Conservation (phyloP, 495 filamentous ascomycete genomes). For the Lasiosphaeria ovina region DNA sequence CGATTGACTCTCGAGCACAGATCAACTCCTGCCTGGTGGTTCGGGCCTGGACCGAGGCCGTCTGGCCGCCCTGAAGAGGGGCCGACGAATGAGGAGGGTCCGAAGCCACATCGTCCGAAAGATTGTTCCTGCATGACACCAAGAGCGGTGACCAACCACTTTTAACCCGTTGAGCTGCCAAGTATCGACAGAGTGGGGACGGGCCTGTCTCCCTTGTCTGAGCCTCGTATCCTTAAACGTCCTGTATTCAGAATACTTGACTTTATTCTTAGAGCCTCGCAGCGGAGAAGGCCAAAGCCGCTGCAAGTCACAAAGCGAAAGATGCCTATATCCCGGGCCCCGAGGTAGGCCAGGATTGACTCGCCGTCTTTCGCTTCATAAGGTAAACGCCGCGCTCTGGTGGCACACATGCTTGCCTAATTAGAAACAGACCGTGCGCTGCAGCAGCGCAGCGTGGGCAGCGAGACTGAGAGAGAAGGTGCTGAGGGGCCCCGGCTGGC, state of each 20-base stretch:
- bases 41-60: no score
- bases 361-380: no score
- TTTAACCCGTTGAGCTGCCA: background rate
- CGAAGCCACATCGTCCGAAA: conserved; percentile 1
- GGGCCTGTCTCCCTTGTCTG: no score
- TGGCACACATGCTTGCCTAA: background rate
- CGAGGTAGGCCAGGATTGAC: no score
- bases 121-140: conserved; percentile 8
- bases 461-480: no score
- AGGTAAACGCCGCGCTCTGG: no score
- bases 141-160: background rate
- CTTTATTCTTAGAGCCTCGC: conserved; percentile 1
- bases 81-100: background rate
- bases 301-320: background rate
- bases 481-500: conserved; percentile 8
- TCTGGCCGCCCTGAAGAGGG: background rate
- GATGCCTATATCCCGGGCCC: background rate
- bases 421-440: conserved; percentile 11
- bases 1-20: no score
- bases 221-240: no score
- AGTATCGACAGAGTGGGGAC: background rate
- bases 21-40: no score
- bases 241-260: no score
- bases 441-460: conserved; percentile 1
- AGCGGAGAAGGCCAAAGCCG: background rate